Conservation (phyloP, 148 eudicot genomes). For the Arctostaphylos glauca region DNA sequence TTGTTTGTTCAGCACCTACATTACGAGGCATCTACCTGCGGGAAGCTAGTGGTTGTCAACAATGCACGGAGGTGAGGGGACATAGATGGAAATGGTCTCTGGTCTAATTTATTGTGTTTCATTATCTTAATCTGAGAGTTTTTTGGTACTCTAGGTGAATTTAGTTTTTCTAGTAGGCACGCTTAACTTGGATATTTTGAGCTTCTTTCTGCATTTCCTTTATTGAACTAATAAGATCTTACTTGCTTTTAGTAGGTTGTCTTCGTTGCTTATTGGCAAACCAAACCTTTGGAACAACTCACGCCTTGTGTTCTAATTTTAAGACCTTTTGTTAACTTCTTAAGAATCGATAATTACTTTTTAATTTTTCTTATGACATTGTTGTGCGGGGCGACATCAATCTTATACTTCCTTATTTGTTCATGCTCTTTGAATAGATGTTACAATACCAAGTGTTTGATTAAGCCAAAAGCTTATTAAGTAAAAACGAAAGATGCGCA, state of each 20-base stretch:
- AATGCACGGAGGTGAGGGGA: constrained; percentile 69
- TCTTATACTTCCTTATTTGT: too few relatives aligned
- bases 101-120: constrained; percentile 5
- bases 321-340: not conserved
- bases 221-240: not conserved
- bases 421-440: not conserved
- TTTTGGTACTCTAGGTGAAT: constrained; percentile 7
- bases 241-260: not conserved
- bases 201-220: not conserved
- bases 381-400: not conserved
- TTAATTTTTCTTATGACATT: not conserved
- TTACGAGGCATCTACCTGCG: constrained; percentile 93
- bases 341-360: not conserved
- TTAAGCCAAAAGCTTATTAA: not conserved
- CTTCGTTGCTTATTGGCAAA: not conserved
- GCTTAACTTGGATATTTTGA: not conserved
- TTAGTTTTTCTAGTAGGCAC: not conserved
- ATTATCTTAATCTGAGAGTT: not conserved
- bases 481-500: not conserved
- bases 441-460: not conserved
- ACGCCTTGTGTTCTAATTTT: not conserved
- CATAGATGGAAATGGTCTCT: not conserved
- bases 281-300: not conserved
- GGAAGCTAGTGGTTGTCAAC: constrained; percentile 66
- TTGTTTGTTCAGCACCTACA: constrained; percentile 61